Evolutionary conservation across 345 rosid genomes (phyloP).

Genomic region (Eucalyptus coolabah): DNA sequence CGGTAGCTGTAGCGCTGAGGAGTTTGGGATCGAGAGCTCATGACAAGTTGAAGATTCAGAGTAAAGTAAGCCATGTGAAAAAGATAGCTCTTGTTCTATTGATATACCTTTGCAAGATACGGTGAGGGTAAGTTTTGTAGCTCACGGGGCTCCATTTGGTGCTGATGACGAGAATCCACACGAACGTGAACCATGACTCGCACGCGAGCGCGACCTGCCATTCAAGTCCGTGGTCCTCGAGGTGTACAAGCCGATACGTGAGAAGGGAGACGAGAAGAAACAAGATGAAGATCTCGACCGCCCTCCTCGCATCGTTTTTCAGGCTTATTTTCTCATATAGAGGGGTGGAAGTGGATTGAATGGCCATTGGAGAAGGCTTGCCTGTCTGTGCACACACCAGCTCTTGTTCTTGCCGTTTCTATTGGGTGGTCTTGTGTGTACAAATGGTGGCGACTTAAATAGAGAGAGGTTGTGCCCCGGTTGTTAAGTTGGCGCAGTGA

Average conservation of each 20-base stretch:
- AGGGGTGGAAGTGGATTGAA: neutral
- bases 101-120: conserved; percentile 21
- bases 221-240: conserved; percentile 13
- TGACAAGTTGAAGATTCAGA: neutral
- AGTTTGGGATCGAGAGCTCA: neutral
- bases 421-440: neutral
- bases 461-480: neutral
- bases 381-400: neutral
- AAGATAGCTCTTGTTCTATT: neutral
- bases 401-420: neutral
- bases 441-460: neutral
- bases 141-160: conserved; percentile 52
- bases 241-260: conserved; percentile 12
- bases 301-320: conserved; percentile 13
- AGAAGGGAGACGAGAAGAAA: conserved; percentile 21
- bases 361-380: neutral
- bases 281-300: conserved; percentile 9
- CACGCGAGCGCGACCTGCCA: conserved; percentile 64
- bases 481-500: neutral
- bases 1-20: neutral
- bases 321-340: conserved; percentile 5
- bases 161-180: conserved; percentile 29
- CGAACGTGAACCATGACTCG: conserved; percentile 45
- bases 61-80: neutral
- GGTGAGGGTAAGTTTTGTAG: conserved; percentile 28